phyloP scores from a whole-genome alignment of 1,284 basidiomycete genomes.

The Sporisorium iseilematis-ciliati region DNA sequence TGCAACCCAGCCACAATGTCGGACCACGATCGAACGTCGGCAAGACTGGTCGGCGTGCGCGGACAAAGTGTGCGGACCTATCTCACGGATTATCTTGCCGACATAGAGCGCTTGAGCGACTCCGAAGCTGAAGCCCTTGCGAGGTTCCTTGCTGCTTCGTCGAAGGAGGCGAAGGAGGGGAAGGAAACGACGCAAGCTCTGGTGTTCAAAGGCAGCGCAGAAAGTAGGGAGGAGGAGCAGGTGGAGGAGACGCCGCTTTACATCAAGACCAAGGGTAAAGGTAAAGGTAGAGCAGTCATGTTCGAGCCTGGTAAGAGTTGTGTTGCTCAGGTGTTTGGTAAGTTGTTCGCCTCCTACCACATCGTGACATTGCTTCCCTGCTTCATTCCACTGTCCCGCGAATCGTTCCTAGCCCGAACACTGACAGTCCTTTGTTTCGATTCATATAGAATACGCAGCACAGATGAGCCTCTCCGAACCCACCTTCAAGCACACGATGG shows the following conservation, averaged over 20 bases:
- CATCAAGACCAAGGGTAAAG: conserved; percentile 37
- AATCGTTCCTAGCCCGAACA: not conserved
- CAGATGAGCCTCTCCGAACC: conserved; percentile 16
- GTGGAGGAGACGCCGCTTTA: conserved; percentile 21
- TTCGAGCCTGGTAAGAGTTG: not conserved
- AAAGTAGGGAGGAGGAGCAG: not conserved
- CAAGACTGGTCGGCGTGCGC: conserved; percentile 7
- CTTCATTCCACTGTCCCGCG: not conserved
- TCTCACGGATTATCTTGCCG: not conserved
- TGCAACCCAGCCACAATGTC: no score
- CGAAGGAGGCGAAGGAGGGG: not conserved
- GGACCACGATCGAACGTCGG: not conserved
- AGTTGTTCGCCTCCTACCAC: conserved; percentile 1
- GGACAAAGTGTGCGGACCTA: not conserved
- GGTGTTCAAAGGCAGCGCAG: not conserved
- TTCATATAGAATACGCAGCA: conserved; percentile 19
- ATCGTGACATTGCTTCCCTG: not conserved
- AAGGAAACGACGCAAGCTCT: not conserved
- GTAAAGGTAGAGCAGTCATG: conserved; percentile 25
- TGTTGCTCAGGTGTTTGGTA: conserved; percentile 41
- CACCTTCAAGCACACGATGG: conserved; percentile 5
- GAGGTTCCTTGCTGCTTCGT: not conserved
- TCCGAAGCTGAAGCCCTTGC: not conserved
- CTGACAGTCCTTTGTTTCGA: not conserved
- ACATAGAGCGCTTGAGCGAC: not conserved